Evolutionary conservation across 192 early-diverging fungal genomes (phyloP), one percentile per base, ranked within the genome.

Genomic region (Coemansia sp.): DNA sequence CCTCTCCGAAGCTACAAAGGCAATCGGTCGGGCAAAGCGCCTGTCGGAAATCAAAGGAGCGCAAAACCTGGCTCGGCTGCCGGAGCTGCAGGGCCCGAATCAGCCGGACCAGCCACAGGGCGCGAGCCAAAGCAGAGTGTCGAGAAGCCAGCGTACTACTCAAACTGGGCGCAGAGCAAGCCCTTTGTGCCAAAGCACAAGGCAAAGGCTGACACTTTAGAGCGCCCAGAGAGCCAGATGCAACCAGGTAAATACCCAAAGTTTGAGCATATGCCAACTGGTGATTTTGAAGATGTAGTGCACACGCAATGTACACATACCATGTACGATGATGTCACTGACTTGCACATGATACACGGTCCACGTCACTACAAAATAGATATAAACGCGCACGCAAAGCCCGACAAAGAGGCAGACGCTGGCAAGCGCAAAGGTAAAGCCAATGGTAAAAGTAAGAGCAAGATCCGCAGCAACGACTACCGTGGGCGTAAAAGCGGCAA

Each of bases 401-500:
- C 14, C 32, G 55, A 38, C 2, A 17, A 37, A 17, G 29, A 32
- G 19, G 8, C 55, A 5, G 55, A 37, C 2, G 19, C 2, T 32
- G 21, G 55, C 29, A 57, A 37, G 55, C 60, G 57, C 60, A 63
- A 37, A 60, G 38, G 32, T 23, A 35, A 62, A 39, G 22, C 25
- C 23, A 47, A 24, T 60, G 27, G 32, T 22, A 35, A 62, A 39
- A 37, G n/a, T 23, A 47, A 53, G 35, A 32, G n/a, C 29, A 57
- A 27, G 15, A 29, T 11, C 3, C 41, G 59, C 43, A 19, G 17
- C 60, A 52, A 11, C 43, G 56, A 55, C 37, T 41, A 21, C 19
- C 65, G 60, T 49, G 60, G 49, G 0, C 66, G 60, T 23, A 67
- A 59, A 51, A 39, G 65, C 35, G 72, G 62, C 27, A 68, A 60